Evolutionary conservation across 1,284 basidiomycete genomes (phyloP).

Genomic region (Sparassis latifolia): DNA sequence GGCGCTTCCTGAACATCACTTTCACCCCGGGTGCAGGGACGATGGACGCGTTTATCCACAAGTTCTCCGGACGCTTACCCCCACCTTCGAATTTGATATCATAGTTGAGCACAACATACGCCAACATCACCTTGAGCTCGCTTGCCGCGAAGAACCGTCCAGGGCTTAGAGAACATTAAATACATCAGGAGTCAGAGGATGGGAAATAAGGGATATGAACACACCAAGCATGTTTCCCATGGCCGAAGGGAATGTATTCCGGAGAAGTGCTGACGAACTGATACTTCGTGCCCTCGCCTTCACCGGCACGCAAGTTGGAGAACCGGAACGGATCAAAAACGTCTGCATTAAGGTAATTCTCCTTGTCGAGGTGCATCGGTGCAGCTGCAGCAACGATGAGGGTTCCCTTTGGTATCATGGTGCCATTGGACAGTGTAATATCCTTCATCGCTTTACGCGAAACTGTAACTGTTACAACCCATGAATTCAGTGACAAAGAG

Average conservation of each 20-base stretch:
- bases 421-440: conserved; percentile 34
- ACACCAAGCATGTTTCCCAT: conserved; percentile 26
- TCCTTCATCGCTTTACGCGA: conserved; percentile 27
- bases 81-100: conserved; percentile 36
- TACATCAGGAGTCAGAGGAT: background rate
- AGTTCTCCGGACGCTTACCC: conserved; percentile 15
- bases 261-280: conserved; percentile 21
- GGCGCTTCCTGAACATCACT: conserved; percentile 15
- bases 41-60: conserved; percentile 3
- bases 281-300: conserved; percentile 19
- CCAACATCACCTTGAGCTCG: conserved; percentile 40
- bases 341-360: conserved; percentile 32
- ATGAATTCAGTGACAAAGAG: too few relatives aligned
- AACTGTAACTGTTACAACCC: conserved; percentile 12
- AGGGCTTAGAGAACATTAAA: conserved; percentile 21
- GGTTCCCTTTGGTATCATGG: conserved; percentile 35
- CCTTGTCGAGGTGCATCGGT: conserved; percentile 36
- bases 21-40: conserved; percentile 10
- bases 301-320: conserved; percentile 30
- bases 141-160: conserved; percentile 42
- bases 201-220: conserved; percentile 1
- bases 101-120: conserved; percentile 37
- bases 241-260: conserved; percentile 24
- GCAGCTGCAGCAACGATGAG: conserved; percentile 34
- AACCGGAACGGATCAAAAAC: conserved; percentile 42